Base-by-base conservation (phyloP, 805 yeast species). In the Lachancea nothofagi region DNA sequence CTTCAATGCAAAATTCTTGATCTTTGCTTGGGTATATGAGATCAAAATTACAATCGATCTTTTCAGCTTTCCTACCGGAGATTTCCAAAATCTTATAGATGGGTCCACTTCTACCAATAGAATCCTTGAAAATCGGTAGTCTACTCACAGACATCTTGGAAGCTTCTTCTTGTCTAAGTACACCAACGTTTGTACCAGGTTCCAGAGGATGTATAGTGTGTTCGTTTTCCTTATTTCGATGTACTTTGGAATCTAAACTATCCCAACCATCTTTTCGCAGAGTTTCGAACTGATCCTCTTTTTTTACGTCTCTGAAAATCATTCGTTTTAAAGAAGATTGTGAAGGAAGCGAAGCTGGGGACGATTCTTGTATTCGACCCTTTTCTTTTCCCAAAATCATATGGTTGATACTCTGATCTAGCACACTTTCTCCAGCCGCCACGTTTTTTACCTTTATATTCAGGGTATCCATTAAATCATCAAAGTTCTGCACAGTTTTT, bases 161-260 rank as follows among this genome's bases (percentile, higher is more conserved):
- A 12, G 37, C 17, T 7, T 34, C 28, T n/a, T 61, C 55, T 49
- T 78, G 82, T 17, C 61, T 55, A n/a, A 80, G 37, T 2, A 62
- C 66, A 49, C 83, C 81, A 0, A 90, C 88, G 10, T 50, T 51
- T 3, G 45, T 27, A 1, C 52, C 51, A 8, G 49, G 28, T 24
- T 63, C 65, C 83, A 90, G 79, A 0, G 80, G 72, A 7, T 63
- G 66, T 1, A 87, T 69, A 2, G 65, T 62, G 15, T 74, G 29
- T 5, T 57, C 61, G 53, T 86, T 86, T 55, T 86, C 95, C 55
- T 84, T 84, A 33, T 69, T 67, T 38, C 84, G 58, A 12, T 65
- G 57, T 7, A 63, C 64, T 1, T 75, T 58, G 0, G 78, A 49
- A 5, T 78, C 85, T 18, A 78, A 54, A 23, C 64, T 61, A 33